Evolutionary conservation across 305 asterid species (phyloP), one percentile per base, ranked within the genome.

Genomic region (Plantago rigida): DNA sequence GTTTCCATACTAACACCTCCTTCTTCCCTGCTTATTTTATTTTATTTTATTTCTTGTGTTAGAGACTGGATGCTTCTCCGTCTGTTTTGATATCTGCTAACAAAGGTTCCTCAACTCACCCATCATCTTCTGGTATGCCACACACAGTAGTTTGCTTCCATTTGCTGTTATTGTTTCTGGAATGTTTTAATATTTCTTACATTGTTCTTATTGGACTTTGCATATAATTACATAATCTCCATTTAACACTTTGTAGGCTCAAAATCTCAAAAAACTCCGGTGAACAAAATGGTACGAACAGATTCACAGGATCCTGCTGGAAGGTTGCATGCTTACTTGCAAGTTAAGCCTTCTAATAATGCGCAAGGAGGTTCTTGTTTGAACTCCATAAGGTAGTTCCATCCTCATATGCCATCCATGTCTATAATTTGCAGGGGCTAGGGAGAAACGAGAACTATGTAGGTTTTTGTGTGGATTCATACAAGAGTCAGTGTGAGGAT

Each of bases 301-400:
- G 99, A 92, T 78, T 80, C 91, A 36, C 85, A 75, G 78, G 94
- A 92, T 82, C 99, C 99, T 75, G 91, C 95, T 19, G 99, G 99
- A 78, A 81, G 99, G 82, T 75, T 92, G 84, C 94, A 88, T 70
- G 89, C 95, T 14, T 88, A 88, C 82, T 57, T 92, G 80, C 93
- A 80, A 66, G 77, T 72, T 59, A 80, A 77, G 66, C 85, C 86
- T 31, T 70, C 83, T 65, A 72, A 61, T 78, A 81, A 78, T 61
- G 68, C 59, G 56, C 82, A 86, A 72, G 81, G 82, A 73, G 72
- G 67, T 76, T 69, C 84, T 67, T 65, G 79, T 83, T 75, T 92
- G 82, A 80, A 89, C 65, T 76, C 95, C 59, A 73, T 88, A 61
- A 88, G 99, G 98, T 91, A 77, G 69, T 26, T 8, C 31, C 47